phyloP scores from a whole-genome alignment of 306 rosid genomes.

The Lathyrus aphaca region DNA sequence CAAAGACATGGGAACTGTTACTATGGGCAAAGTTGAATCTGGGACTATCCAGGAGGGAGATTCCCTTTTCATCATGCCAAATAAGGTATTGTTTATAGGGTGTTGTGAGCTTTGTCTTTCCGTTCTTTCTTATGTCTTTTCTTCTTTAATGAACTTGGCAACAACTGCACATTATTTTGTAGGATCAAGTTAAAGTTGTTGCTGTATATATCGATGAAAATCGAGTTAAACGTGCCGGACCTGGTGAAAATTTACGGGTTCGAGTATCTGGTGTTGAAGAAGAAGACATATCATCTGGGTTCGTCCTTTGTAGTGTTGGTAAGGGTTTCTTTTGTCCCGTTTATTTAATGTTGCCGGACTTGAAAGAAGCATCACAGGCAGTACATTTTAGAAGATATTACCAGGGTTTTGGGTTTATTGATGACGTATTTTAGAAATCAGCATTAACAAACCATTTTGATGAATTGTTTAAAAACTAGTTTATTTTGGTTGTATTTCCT shows the following conservation, averaged over 20 bases:
- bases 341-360: conserved; percentile 5
- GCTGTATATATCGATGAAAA: conserved; percentile 72
- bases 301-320: conserved; percentile 85
- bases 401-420: neutral
- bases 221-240: conserved; percentile 80
- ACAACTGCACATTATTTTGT: conserved; percentile 33
- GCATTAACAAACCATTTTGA: neutral
- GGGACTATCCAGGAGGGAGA: conserved; percentile 84
- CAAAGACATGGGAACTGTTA: conserved; percentile 95
- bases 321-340: conserved; percentile 27
- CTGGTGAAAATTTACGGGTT: conserved; percentile 96
- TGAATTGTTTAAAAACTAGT: conserved; percentile 13
- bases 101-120: conserved; percentile 5
- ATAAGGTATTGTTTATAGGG: conserved; percentile 60
- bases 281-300: conserved; percentile 79
- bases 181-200: conserved; percentile 84
- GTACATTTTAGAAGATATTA: neutral
- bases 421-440: conserved; percentile 2
- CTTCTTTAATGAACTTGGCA: conserved; percentile 21
- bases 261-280: conserved; percentile 87
- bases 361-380: conserved; percentile 9
- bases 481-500: conserved; percentile 14
- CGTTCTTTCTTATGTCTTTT: neutral
- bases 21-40: conserved; percentile 98
- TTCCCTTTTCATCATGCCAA: conserved; percentile 85